Evolutionary conservation across 2,329 filamentous ascomycete species (phyloP), one percentile per base, ranked within the genome.

Genomic region (Xylariales sp.): DNA sequence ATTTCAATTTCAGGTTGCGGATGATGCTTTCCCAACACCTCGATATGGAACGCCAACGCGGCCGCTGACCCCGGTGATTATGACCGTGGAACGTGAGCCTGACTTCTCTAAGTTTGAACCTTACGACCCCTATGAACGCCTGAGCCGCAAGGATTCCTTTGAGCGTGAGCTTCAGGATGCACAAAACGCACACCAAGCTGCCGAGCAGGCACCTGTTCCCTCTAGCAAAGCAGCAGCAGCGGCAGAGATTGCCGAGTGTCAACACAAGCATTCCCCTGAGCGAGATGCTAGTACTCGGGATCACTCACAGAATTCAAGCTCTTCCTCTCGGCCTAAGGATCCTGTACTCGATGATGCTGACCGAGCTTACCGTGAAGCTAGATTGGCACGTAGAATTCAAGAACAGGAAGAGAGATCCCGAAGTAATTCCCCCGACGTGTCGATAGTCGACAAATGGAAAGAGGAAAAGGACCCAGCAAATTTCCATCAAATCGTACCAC

Each of bases 341-440:
- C 70, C 76, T 12, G 81, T 90, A 23, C 86, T 86, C 75, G 86
- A 87, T 70, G 83, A 87, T 68, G 88, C 87, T 36, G 82, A 90
- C 74, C 80, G 82, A 64, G 83, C 84, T 66, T 90, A 90, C 71
- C 86, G 87, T 64, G 84, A 88, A 75, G 81, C 82, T 45, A 81
- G 81, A 30, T 81, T 86, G 63, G 86, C 86, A 7, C 84, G 85
- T 12, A 86, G 84, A 74, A 84, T 86, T 61, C 83, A 81, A 50
- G 81, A 83, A 64, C 84, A 89, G 49, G 82, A 88, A 73, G 83
- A 84, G 52, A 85, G 84, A 43, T 86, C 85, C 36, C 84, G 85
- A 59, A 85, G 82, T 62, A 76, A 79, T 30, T 86, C 86, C 2
- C 84, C 85, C 1, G 81, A 86, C 53, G 78, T 76, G 6, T 90